Evolutionary conservation across 106 monocot genomes (phyloP).

Genomic region (Xerophyta viscosa): DNA sequence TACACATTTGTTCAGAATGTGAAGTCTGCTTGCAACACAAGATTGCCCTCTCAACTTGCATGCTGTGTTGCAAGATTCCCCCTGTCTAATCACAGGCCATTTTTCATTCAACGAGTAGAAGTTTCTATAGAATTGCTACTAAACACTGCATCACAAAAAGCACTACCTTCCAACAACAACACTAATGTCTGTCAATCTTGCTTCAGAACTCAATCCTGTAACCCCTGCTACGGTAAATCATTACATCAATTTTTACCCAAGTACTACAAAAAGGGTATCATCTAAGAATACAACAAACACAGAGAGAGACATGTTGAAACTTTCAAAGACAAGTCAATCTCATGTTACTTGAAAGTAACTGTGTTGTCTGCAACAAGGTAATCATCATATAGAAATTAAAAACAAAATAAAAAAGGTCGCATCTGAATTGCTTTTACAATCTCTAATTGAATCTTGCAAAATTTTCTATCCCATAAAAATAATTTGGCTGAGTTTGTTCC

Average conservation of each 20-base stretch:
- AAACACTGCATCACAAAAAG: constrained; percentile 7
- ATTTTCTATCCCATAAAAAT: no score
- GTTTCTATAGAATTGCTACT: not conserved
- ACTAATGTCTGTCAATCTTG: constrained; percentile 52
- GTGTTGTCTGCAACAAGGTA: not conserved
- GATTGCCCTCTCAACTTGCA: constrained; percentile 73
- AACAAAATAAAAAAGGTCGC: no score
- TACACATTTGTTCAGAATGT: constrained; percentile 72
- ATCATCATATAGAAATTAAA: no score
- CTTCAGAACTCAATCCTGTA: constrained; percentile 30
- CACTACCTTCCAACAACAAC: constrained; percentile 65
- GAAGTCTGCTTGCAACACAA: constrained; percentile 82
- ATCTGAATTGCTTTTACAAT: no score
- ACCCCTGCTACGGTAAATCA: constrained; percentile 16
- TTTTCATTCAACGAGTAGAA: constrained; percentile 1
- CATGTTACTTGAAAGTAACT: not conserved
- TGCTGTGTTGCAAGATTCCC: constrained; percentile 70
- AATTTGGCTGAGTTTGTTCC: no score
- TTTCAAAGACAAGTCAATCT: not conserved
- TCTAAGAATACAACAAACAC: not conserved
- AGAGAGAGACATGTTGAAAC: no score
- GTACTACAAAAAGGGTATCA: no score
- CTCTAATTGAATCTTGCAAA: no score
- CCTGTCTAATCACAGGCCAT: constrained; percentile 32
- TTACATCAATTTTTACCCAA: not conserved